A percentile compares a stretch with the other conserved stretches of the same genome.
Evolutionary conservation across 2,329 filamentous ascomycete species (phyloP).

Genomic region (Colletotrichum spaethianum): DNA sequence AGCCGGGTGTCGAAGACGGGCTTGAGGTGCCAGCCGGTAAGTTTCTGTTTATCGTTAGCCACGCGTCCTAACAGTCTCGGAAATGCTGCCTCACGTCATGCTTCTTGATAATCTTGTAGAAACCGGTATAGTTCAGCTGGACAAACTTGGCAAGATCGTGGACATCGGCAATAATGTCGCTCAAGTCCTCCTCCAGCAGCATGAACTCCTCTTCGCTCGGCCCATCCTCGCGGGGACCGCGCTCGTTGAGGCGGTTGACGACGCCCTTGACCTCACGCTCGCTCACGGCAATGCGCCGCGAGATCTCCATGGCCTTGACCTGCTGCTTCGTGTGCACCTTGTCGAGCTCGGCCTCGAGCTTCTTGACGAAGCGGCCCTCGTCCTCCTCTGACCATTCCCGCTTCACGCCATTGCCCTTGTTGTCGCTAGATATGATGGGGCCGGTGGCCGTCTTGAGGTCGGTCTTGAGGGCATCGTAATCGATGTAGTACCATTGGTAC

Average conservation of each 20-base stretch:
- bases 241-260: conserved; percentile 79
- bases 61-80: background rate
- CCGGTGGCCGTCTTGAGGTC: conserved; percentile 84
- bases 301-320: conserved; percentile 96
- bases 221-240: conserved; percentile 68
- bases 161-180: conserved; percentile 98
- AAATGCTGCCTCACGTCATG: conserved; percentile 79
- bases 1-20: conserved; percentile 96
- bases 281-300: conserved; percentile 87
- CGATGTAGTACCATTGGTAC: conserved; percentile 98
- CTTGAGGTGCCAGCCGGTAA: conserved; percentile 92
- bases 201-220: conserved; percentile 94
- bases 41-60: conserved; percentile 74
- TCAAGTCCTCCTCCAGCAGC: conserved; percentile 92
- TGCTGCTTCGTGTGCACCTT: conserved; percentile 99
- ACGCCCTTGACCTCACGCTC: conserved; percentile 93
- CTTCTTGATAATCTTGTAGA: conserved; percentile 99
- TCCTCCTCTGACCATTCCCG: conserved; percentile 91
- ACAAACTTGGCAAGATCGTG: conserved; percentile 99
- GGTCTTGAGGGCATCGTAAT: conserved; percentile 93
- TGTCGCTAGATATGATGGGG: conserved; percentile 46
- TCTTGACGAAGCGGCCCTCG: conserved; percentile 87
- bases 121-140: conserved; percentile 97
- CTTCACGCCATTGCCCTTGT: conserved; percentile 48
- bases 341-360: conserved; percentile 92